Conservation (phyloP, 169 alveolate species). For the Plasmodium gonderi region DNA sequence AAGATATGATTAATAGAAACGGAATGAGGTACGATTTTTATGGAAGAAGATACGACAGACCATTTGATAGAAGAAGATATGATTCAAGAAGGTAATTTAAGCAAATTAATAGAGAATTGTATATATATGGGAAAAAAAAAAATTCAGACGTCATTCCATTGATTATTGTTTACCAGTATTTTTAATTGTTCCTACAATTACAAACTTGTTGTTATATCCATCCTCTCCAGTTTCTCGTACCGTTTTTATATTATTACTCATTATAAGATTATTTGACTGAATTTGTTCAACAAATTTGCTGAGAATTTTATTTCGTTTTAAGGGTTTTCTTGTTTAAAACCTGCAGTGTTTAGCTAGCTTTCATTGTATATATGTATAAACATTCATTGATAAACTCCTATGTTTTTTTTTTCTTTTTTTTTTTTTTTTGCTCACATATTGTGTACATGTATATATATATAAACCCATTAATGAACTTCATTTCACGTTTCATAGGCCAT, state of each 20-base stretch:
- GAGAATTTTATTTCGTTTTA: neutral
- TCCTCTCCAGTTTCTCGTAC: neutral
- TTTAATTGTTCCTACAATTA: neutral
- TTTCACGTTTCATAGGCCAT: neutral
- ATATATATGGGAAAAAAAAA: neutral
- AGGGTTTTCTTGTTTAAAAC: neutral
- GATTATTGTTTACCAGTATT: neutral
- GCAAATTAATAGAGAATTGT: slow-evolving; percentile 17
- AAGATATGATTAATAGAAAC: slow-evolving; percentile 43
- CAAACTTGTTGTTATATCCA: neutral
- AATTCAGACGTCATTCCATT: neutral
- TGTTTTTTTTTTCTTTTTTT: neutral
- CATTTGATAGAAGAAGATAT: slow-evolving; percentile 58
- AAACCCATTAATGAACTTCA: neutral
- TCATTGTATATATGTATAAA: neutral
- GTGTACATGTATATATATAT: neutral
- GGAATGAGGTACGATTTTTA: slow-evolving; percentile 53
- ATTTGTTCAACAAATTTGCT: neutral
- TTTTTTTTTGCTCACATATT: neutral
- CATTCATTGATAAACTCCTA: too few relatives aligned
- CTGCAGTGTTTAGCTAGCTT: too few relatives aligned
- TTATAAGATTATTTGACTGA: neutral
- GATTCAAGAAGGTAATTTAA: slow-evolving; percentile 65
- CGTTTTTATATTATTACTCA: neutral
- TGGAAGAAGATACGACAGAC: slow-evolving; percentile 57